These are phyloP conservation scores for Coemansia sp. DNA, from an alignment of 192 early-diverging fungal species.

Conservation along the genomic window DNA sequence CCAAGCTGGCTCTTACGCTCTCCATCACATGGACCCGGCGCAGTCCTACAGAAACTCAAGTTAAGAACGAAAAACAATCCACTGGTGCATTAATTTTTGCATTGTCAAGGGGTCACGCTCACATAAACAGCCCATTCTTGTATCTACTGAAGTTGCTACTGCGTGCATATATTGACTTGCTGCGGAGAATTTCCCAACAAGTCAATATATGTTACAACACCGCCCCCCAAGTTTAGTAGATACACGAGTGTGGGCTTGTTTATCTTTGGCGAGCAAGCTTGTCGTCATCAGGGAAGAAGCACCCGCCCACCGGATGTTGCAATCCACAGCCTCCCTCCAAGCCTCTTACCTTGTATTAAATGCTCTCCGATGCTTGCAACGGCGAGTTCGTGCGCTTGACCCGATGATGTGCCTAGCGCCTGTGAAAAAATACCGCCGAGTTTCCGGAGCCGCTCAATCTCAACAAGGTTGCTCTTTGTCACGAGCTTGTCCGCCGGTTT, in stretches of 20 bases:
- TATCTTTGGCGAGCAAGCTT: too few relatives aligned
- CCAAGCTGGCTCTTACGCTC: conserved; percentile 2
- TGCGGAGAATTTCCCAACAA: too few relatives aligned
- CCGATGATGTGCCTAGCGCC: conserved; percentile 1
- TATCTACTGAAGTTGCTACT: too few relatives aligned
- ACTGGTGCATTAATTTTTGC: conserved; percentile 5
- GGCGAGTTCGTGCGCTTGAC: conserved; percentile 20
- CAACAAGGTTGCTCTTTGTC: conserved; percentile 23
- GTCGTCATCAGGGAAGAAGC: too few relatives aligned
- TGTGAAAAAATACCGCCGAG: conserved; percentile 21
- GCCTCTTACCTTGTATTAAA: conserved; percentile 32
- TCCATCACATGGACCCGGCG: conserved; percentile 6
- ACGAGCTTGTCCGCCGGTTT: conserved; percentile 32
- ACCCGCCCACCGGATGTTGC: too few relatives aligned
- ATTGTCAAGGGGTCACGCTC: conserved; percentile 4
- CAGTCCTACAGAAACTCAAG: conserved; percentile 4
- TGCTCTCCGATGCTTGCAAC: conserved; percentile 16
- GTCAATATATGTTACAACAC: conserved; percentile 12
- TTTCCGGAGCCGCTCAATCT: conserved; percentile 17
- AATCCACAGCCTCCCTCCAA: too few relatives aligned
- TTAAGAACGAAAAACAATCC: background rate
- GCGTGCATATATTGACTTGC: too few relatives aligned
- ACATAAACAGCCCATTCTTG: conserved; percentile 10
- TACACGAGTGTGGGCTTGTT: too few relatives aligned
- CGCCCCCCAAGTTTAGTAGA: too few relatives aligned